phyloP scores from a whole-genome alignment of 495 filamentous ascomycete species.

The Ramalina peruviana region DNA sequence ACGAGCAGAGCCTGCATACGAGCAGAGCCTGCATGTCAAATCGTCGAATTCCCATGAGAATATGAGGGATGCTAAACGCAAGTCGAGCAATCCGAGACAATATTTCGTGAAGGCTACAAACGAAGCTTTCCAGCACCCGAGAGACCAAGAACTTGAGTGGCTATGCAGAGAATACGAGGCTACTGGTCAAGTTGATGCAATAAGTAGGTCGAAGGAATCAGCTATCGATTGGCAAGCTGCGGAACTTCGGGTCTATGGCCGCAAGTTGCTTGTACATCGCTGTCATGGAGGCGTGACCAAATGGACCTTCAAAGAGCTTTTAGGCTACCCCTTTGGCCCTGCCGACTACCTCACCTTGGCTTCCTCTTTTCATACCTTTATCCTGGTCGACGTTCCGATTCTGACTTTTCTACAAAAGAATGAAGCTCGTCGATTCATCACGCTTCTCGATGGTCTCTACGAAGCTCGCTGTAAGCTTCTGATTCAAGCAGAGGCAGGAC shows the following conservation, averaged over 20 bases:
- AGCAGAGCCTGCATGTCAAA: slow-evolving; percentile 12
- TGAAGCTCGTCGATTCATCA: slow-evolving; percentile 59
- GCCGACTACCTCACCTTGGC: slow-evolving; percentile 63
- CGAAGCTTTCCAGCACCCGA: not conserved
- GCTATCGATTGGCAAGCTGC: slow-evolving; percentile 30
- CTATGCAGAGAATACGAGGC: no score
- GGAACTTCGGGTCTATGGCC: slow-evolving; percentile 43
- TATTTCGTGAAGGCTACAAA: slow-evolving; percentile 1
- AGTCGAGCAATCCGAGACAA: slow-evolving; percentile 1
- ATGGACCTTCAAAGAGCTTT: slow-evolving; percentile 49
- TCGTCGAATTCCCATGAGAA: not conserved
- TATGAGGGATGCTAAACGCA: not conserved
- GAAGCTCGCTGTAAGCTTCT: slow-evolving; percentile 53
- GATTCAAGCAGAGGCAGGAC: slow-evolving; percentile 39
- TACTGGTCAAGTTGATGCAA: no score
- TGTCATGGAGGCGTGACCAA: slow-evolving; percentile 32
- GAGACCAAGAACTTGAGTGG: not conserved
- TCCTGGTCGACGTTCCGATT: slow-evolving; percentile 45
- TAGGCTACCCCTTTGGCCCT: slow-evolving; percentile 40
- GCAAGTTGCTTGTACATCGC: slow-evolving; percentile 37
- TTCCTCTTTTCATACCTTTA: slow-evolving; percentile 53
- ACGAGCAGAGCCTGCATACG: no score
- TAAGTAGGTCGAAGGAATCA: no score
- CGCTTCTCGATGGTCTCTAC: slow-evolving; percentile 56
- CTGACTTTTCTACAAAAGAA: slow-evolving; percentile 48